Evolutionary conservation across 768 basidiomycete species (phyloP), one percentile per base, ranked within the genome.

Genomic region (Pleurotus salmoneostramineus): DNA sequence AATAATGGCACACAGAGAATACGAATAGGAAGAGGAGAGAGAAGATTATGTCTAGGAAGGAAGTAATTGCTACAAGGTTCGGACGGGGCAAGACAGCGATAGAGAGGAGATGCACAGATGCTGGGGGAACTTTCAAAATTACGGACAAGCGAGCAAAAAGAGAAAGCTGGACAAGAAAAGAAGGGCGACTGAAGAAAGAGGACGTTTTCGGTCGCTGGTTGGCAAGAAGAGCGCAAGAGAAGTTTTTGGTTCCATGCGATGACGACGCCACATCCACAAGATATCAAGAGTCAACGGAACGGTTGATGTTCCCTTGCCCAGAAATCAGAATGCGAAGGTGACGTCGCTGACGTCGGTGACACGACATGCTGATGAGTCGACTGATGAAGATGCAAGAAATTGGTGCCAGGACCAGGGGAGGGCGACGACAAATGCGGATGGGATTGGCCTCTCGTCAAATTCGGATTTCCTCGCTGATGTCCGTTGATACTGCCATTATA

Each of bases 41-140:
- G 21, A 31, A 17, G 37, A 43, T 42, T 55, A 31, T 12, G 10
- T 55, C 52, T 55, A 55, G 6, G 37, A 40, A 27, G 21, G 21
- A 42, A 42, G 34, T n/a, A 42, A 55, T 55, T 55, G 52, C 52
- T 55, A 55, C 52, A 55, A 5, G 31, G 21, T 40, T 40, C 35
- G 15, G 12, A 43, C 52, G 31, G 21, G 21, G 3, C 21, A 27
- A 27, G 21, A 27, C 21, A 27, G 21, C 21, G 21, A 27, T 27
- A 27, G 21, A 27, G 21, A 43, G 48, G 21, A 55, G 34, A 44
- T 11, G 52, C 31, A 43, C 27, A 43, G 43, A 17, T 51, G 14
- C 50, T 10, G 33, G 50, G 36, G 11, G n/a, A 51, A 27, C 33
- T 12, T 11, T 17, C 14, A 15, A n/a, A n/a, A n/a, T 35, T 35